Conservation (phyloP, 306 rosid species). For the Trifolium repens region DNA sequence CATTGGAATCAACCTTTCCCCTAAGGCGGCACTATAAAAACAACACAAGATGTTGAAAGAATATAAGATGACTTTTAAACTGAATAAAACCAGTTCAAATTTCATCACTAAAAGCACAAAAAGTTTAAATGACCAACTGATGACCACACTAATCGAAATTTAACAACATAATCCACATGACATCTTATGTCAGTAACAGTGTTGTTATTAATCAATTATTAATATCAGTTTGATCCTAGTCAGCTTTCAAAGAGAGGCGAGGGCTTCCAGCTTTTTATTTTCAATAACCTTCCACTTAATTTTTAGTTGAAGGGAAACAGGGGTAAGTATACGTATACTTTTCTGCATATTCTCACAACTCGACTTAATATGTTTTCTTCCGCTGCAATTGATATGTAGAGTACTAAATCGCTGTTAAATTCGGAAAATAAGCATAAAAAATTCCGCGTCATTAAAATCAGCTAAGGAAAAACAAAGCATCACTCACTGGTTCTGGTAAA, state of each 20-base stretch:
- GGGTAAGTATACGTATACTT: not conserved
- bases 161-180: slow-evolving; percentile 6
- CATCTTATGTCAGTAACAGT: not conserved
- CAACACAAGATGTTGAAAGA: slow-evolving; percentile 36
- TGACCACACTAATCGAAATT: slow-evolving; percentile 4
- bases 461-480: not conserved
- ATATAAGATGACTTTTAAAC: slow-evolving; percentile 23
- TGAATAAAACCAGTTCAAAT: not conserved
- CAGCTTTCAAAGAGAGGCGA: not conserved
- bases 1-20: slow-evolving; percentile 92
- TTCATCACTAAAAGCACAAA: not conserved
- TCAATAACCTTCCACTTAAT: not conserved
- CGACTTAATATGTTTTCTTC: not conserved
- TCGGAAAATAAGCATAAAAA: slow-evolving; percentile 3
- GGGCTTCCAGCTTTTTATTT: not conserved
- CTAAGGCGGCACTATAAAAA: slow-evolving; percentile 78
- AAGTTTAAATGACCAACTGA: slow-evolving; percentile 28
- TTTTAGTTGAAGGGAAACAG: not conserved
- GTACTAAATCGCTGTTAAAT: slow-evolving; percentile 11
- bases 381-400: not conserved
- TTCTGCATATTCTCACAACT: not conserved
- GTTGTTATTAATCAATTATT: not conserved
- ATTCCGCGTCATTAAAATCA: not conserved
- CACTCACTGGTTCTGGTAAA: not conserved
- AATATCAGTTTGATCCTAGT: slow-evolving; percentile 2